Evolutionary conservation across 2,329 filamentous ascomycete genomes (phyloP).

Genomic region (Amauroascus niger): DNA sequence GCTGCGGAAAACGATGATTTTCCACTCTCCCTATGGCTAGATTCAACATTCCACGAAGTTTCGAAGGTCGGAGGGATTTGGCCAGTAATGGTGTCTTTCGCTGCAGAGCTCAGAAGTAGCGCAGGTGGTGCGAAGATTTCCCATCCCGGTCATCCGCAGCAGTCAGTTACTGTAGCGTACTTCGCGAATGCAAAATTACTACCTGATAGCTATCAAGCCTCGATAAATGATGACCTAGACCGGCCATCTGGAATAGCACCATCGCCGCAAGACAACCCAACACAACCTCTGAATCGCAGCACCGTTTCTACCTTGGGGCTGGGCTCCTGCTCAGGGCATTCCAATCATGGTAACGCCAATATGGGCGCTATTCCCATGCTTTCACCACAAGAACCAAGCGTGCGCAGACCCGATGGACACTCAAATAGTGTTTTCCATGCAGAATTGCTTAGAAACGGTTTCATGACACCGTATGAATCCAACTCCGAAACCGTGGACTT

Average conservation of each 20-base stretch:
- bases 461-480: neutral
- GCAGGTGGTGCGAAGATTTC: neutral
- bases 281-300: neutral
- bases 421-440: neutral
- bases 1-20: neutral
- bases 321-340: neutral
- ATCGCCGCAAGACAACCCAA: neutral
- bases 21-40: neutral
- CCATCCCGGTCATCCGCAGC: neutral
- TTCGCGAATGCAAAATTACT: neutral
- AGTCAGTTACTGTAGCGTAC: neutral
- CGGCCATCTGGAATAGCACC: neutral
- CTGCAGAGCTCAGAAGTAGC: neutral
- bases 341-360: neutral
- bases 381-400: neutral
- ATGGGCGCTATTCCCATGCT: neutral
- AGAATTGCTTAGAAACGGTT: neutral
- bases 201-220: neutral
- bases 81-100: slow-evolving; percentile 10
- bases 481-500: neutral
- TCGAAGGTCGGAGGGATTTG: slow-evolving; percentile 6
- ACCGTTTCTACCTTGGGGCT: neutral
- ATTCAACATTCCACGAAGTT: slow-evolving; percentile 5
- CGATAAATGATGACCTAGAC: neutral
- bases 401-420: neutral